Evolutionary conservation across 805 yeast genomes (phyloP).

Genomic region (Candida oleophila): DNA sequence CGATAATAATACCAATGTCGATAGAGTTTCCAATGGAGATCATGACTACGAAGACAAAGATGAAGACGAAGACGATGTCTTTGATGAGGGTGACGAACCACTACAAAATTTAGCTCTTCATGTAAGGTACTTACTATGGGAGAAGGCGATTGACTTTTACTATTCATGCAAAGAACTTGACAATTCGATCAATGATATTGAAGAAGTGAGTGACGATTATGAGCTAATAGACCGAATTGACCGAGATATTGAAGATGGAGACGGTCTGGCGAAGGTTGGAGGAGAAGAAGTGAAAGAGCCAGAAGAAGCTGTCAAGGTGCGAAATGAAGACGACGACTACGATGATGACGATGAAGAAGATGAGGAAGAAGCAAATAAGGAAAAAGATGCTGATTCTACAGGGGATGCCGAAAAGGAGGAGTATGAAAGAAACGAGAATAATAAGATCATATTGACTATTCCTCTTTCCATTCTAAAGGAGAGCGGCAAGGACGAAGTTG

Average conservation of each 20-base stretch:
- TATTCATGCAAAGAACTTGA: constrained; percentile 25
- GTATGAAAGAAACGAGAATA: constrained; percentile 23
- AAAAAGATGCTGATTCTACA: constrained; percentile 20
- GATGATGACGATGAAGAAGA: constrained; percentile 27
- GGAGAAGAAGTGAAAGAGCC: neutral
- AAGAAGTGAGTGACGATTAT: constrained; percentile 35
- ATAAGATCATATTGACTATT: constrained; percentile 31
- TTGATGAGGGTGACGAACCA: constrained; percentile 43
- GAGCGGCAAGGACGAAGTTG: neutral
- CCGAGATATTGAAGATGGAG: constrained; percentile 7
- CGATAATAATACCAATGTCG: constrained; percentile 23
- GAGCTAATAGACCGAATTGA: constrained; percentile 34
- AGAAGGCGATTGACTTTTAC: constrained; percentile 58
- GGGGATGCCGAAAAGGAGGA: neutral
- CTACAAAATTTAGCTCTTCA: constrained; percentile 51
- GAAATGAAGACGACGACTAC: constrained; percentile 39
- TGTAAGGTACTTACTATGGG: constrained; percentile 69
- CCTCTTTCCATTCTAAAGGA: constrained; percentile 16
- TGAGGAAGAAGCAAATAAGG: constrained; percentile 17
- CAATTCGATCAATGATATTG: constrained; percentile 19
- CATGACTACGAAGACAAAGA: constrained; percentile 22
- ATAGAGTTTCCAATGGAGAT: constrained; percentile 7
- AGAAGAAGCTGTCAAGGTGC: constrained; percentile 9
- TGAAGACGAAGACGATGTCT: constrained; percentile 29
- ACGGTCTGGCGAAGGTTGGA: constrained; percentile 1